Conservation (phyloP, 2,329 filamentous ascomycete species). For the Alternaria hordeiaustralica region DNA sequence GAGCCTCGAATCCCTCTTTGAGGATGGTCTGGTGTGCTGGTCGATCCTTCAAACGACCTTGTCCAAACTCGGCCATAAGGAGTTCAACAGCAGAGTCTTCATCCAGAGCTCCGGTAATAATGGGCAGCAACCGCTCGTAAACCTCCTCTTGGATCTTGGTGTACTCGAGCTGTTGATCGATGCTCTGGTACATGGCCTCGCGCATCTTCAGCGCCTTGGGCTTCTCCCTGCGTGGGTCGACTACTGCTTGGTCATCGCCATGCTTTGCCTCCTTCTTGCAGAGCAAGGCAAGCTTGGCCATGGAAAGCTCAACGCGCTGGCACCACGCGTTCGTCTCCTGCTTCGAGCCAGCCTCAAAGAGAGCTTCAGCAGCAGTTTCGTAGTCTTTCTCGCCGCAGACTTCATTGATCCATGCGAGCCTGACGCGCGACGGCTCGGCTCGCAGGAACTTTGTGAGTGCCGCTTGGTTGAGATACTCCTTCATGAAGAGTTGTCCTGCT, state of each 20-base stretch:
- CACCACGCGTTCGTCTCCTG: constrained; percentile 85
- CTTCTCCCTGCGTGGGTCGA: constrained; percentile 24
- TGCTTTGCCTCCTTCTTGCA: constrained; percentile 56
- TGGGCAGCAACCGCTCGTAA: constrained; percentile 72
- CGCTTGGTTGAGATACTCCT: constrained; percentile 71
- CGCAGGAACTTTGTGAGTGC: constrained; percentile 81
- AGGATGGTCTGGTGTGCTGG: constrained; percentile 75
- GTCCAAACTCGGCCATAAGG: constrained; percentile 70
- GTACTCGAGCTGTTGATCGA: constrained; percentile 69
- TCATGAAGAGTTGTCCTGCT: constrained; percentile 63
- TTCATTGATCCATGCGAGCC: constrained; percentile 95
- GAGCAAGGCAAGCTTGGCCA: constrained; percentile 79
- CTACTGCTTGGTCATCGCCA: constrained; percentile 43
- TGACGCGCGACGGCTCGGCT: constrained; percentile 72
- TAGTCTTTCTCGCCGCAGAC: constrained; percentile 78
- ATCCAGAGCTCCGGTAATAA: constrained; percentile 77
- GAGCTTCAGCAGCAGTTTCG: constrained; percentile 71
- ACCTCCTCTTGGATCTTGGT: constrained; percentile 81
- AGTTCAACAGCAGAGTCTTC: constrained; percentile 78
- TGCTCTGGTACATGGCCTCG: constrained; percentile 39
- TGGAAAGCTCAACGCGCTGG: constrained; percentile 89
- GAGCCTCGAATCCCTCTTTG: constrained; percentile 69
- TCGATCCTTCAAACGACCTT: constrained; percentile 62
- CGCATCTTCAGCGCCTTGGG: constrained; percentile 50
- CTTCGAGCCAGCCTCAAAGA: constrained; percentile 72